Conservation (phyloP, 108 stramenopile species). For the Skeletonema marinoi region DNA sequence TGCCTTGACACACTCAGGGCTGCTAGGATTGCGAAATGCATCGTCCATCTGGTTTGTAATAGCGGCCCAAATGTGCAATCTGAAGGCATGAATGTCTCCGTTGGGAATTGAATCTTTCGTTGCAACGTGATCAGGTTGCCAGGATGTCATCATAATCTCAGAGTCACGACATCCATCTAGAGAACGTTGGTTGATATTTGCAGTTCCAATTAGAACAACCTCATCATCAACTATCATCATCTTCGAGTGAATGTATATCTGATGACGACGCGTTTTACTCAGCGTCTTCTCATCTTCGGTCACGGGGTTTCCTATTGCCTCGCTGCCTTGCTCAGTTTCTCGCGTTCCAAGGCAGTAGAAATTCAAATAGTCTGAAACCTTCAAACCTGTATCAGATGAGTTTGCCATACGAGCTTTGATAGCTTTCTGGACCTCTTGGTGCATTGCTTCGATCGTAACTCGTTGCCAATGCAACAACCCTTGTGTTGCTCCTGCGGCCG, state of each 20-base stretch:
- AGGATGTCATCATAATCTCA: conserved; percentile 60
- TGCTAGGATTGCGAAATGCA: conserved; percentile 46
- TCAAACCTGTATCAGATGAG: conserved; percentile 30
- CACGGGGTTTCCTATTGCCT: conserved; percentile 19
- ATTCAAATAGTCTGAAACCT: conserved; percentile 56
- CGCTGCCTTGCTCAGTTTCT: conserved; percentile 40
- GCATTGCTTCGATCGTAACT: conserved; percentile 57
- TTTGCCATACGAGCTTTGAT: conserved; percentile 36
- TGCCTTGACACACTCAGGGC: conserved; percentile 36
- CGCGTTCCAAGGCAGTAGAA: conserved; percentile 53
- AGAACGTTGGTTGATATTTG: conserved; percentile 71
- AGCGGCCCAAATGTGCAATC: conserved; percentile 49
- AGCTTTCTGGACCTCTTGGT: conserved; percentile 40
- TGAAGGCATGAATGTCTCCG: conserved; percentile 51
- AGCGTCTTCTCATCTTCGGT: conserved; percentile 44
- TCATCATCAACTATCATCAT: conserved; percentile 77
- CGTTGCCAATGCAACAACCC: conserved; percentile 53
- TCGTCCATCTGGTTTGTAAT: conserved; percentile 51
- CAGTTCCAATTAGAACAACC: conserved; percentile 61
- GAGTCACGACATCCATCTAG: conserved; percentile 63
- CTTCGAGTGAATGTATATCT: conserved; percentile 74
- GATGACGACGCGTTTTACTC: conserved; percentile 48
- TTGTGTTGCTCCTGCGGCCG: conserved; percentile 43
- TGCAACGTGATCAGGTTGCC: conserved; percentile 53
- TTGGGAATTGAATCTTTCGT: conserved; percentile 29